phyloP scores from a whole-genome alignment of 179 eudicot genomes.

The Carnegiea gigantea region DNA sequence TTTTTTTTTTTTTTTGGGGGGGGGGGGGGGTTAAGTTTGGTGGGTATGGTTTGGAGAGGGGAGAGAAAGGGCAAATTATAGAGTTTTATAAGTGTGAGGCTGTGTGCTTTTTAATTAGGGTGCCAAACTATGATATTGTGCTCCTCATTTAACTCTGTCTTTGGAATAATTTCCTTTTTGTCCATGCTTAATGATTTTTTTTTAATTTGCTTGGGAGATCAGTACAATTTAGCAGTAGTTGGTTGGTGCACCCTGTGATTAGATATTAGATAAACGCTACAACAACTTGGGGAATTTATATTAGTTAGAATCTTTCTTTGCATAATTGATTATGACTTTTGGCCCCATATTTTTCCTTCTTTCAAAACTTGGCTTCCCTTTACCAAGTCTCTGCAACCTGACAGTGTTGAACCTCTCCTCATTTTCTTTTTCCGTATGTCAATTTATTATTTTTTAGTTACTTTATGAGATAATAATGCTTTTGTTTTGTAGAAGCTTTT shows the following conservation, averaged over 20 bases:
- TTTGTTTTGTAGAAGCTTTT: constrained; percentile 4
- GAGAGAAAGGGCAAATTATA: neutral
- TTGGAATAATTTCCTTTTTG: constrained; percentile 24
- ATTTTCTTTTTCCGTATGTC: neutral
- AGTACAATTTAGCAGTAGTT: constrained; percentile 18
- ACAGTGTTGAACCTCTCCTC: neutral
- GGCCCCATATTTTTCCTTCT: neutral
- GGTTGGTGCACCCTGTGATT: constrained; percentile 31
- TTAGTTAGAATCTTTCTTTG: constrained; percentile 18
- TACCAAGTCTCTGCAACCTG: constrained; percentile 4
- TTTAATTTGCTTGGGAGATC: neutral
- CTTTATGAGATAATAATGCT: constrained; percentile 6
- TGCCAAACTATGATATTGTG: constrained; percentile 31
- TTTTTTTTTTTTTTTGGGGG: constrained; percentile 2
- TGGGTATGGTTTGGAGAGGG: neutral
- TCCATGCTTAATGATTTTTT: constrained; percentile 1
- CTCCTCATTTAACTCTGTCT: constrained; percentile 23
- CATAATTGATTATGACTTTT: constrained; percentile 25
- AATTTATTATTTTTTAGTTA: neutral
- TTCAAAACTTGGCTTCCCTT: constrained; percentile 9
- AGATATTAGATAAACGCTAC: constrained; percentile 14
- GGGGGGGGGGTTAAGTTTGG: constrained; percentile 1
- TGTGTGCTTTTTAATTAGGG: constrained; percentile 23
- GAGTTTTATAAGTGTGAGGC: constrained; percentile 13
- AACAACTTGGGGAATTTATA: constrained; percentile 20